Base-by-base conservation (phyloP, 2,329 filamentous ascomycete species). In the Exophiala calicioides region DNA sequence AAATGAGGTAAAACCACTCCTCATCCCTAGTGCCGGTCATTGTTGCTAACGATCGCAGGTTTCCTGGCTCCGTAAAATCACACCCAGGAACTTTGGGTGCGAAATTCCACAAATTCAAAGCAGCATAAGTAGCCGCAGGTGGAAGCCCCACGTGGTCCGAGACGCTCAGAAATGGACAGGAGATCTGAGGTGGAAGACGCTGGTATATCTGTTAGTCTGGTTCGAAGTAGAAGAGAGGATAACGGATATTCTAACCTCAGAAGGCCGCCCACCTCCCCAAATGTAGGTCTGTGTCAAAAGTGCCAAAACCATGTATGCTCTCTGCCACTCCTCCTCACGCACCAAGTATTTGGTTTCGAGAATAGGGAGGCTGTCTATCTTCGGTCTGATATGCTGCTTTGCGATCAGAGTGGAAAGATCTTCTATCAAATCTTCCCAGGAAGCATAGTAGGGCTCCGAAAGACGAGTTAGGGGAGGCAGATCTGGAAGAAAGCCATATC, bases 291-390 rank as follows among this genome's bases (percentile, higher is more conserved):
- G 88, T 1, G 85, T 78, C 34, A 94, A 73, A 61, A 90, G 90
- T 0, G 78, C 81, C 24, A 95, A 74, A 3, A 91, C 73, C 2
- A 82, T 76, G 65, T 91, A 93, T 41, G 88, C 88, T 57, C 88
- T 81, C 60, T 88, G 83, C 90, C 90, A 95, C 77, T 96, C 88
- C 53, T 85, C 77, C 59, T 91, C 86, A 54, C 84, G 81, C 68
- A 84, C 78, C 60, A 97, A 80, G 60, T 82, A 79, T 53, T 82
- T 75, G 38, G 88, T 93, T 44, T 84, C 86, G 51, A 95, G 80
- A 41, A 95, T 73, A 10, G 89, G 89, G 42, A 96, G 76, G 18
- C 77, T 75, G 56, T 95, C 85, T 39, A 95, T 79, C 53, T 88
- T 80, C 44, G 81, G 77, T 41, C 88, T 81, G 58, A 95, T 76